phyloP scores from a whole-genome alignment of 148 eudicot genomes.

The Camellia lanceoleosa region DNA sequence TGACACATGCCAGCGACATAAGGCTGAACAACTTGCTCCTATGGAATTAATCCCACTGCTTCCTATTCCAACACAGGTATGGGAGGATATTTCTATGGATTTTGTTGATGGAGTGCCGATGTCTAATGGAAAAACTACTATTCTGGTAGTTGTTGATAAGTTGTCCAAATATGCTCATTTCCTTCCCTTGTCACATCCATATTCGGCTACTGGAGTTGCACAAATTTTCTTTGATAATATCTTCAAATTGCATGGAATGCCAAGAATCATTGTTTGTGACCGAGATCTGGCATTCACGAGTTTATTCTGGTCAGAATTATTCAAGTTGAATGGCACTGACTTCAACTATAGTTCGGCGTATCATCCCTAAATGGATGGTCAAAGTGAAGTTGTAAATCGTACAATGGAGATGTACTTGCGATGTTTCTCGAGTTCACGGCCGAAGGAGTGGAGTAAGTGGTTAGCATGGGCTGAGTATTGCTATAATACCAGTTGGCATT shows the following conservation, averaged over 20 bases:
- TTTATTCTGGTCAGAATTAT: not conserved
- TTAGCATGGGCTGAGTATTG: not conserved
- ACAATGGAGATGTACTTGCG: slow-evolving; percentile 2
- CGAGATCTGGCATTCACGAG: not conserved
- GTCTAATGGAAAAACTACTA: not conserved
- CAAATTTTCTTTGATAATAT: not conserved
- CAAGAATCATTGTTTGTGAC: not conserved
- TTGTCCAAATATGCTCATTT: not conserved
- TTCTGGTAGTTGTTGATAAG: not conserved
- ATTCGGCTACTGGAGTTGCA: not conserved
- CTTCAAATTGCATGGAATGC: not conserved
- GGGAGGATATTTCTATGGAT: slow-evolving; percentile 1
- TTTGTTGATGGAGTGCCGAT: not conserved
- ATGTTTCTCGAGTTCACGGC: not conserved
- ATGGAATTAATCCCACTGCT: not conserved
- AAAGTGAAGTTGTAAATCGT: not conserved
- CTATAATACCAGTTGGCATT: not conserved
- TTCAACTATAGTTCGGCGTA: not conserved
- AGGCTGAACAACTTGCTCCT: not conserved
- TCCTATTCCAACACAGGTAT: not conserved
- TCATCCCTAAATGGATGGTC: not conserved
- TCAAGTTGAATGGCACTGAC: not conserved
- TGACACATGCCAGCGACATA: not conserved
- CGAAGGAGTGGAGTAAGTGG: not conserved
- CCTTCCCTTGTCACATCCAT: not conserved